These are phyloP conservation scores for Salisapilia sapeloensis DNA, from an alignment of 352 stramenopile species.

Conservation along the genomic window DNA sequence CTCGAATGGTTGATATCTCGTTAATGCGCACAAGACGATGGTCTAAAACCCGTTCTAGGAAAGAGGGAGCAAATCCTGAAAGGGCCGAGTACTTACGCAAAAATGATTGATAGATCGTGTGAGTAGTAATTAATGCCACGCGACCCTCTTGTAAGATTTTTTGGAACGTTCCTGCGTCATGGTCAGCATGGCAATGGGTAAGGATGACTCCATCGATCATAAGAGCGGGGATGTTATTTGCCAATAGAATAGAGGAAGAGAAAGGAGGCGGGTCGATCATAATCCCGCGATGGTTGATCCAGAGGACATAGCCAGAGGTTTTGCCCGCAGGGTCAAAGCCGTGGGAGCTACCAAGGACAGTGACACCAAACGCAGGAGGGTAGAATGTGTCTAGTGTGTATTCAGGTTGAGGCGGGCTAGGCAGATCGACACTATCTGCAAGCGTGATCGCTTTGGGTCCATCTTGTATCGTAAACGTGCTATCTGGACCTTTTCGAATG, in stretches of 20 bases:
- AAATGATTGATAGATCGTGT: conserved; percentile 94
- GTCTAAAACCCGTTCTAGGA: conserved; percentile 85
- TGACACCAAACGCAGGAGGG: conserved; percentile 90
- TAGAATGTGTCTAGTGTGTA: conserved; percentile 69
- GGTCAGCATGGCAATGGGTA: conserved; percentile 93
- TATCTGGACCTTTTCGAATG: conserved; percentile 44
- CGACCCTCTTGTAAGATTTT: conserved; percentile 91
- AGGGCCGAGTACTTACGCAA: conserved; percentile 93
- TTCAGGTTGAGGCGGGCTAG: conserved; percentile 15
- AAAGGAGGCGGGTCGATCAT: conserved; percentile 95
- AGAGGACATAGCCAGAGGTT: conserved; percentile 92
- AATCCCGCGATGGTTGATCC: conserved; percentile 92
- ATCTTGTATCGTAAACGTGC: conserved; percentile 43
- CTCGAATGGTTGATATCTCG: conserved; percentile 86
- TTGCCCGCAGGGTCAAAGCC: conserved; percentile 90
- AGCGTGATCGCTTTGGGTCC: conserved; percentile 34
- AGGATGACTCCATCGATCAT: conserved; percentile 95
- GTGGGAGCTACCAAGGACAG: conserved; percentile 90
- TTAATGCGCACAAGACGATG: conserved; percentile 87
- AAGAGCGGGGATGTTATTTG: conserved; percentile 78
- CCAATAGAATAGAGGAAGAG: conserved; percentile 67
- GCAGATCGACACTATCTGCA: conserved; percentile 32
- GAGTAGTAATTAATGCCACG: conserved; percentile 90
- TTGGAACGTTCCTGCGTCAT: conserved; percentile 94
- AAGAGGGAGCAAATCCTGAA: conserved; percentile 79